Percentiles rank a stretch among this genome's conserved stretches.
Conservation (phyloP, 805 yeast genomes). For the Candida fluviatilis region DNA sequence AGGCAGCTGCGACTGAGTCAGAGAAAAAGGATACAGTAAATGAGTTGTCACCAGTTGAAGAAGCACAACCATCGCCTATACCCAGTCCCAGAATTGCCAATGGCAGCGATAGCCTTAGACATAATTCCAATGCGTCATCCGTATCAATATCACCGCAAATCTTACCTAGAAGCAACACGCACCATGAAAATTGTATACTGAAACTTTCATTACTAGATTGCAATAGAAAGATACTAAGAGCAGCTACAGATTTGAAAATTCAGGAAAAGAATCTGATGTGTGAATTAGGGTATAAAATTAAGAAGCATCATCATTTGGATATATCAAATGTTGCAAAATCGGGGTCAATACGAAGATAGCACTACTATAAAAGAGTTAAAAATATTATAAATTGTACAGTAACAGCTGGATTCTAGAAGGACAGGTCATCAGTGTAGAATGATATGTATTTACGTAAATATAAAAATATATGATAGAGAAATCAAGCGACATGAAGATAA, state of each 20-base stretch:
- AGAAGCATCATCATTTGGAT: constrained; percentile 40
- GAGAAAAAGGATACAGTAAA: too few species aligned
- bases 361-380: neutral
- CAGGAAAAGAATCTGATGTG: constrained; percentile 28
- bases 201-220: constrained; percentile 1
- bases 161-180: neutral
- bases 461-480: too few species aligned
- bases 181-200: neutral
- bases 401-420: too few species aligned
- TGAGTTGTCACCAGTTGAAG: neutral
- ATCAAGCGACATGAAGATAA: too few species aligned
- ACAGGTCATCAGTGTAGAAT: too few species aligned
- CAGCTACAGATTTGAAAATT: constrained; percentile 13
- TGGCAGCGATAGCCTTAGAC: neutral
- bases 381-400: constrained; percentile 1
- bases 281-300: constrained; percentile 39
- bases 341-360: constrained; percentile 18
- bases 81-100: neutral
- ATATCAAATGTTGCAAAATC: constrained; percentile 29
- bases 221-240: constrained; percentile 1
- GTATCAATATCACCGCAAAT: neutral
- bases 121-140: neutral
- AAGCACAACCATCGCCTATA: neutral
- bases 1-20: neutral
- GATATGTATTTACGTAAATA: too few species aligned